Evolutionary conservation across 306 rosid species (phyloP).

Genomic region (Cicer pinnatifidum): DNA sequence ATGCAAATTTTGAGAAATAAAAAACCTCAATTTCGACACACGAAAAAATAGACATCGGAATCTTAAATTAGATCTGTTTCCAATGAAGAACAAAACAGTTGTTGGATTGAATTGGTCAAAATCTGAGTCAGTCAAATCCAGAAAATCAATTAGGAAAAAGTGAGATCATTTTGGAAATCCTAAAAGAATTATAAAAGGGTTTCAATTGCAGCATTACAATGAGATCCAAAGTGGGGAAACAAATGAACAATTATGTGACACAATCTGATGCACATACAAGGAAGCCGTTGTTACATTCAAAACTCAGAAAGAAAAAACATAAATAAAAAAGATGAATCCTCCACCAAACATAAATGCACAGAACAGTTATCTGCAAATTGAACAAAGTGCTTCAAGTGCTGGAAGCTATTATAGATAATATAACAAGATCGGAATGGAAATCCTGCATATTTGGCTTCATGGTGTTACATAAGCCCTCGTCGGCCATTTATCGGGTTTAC

Average conservation of each 20-base stretch:
- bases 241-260: slow-evolving; percentile 10
- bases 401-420: slow-evolving; percentile 26
- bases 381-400: slow-evolving; percentile 36
- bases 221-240: not conserved
- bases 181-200: not conserved
- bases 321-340: slow-evolving; percentile 5
- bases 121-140: not conserved
- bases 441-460: slow-evolving; percentile 44
- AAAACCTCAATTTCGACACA: not conserved
- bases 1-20: not conserved
- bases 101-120: too few relatives aligned
- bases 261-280: slow-evolving; percentile 26
- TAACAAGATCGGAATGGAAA: slow-evolving; percentile 43
- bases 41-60: not conserved
- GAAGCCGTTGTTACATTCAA: slow-evolving; percentile 26
- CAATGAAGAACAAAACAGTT: too few relatives aligned
- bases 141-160: not conserved
- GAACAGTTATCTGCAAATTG: slow-evolving; percentile 4
- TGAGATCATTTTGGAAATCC: slow-evolving; percentile 2
- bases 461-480: slow-evolving; percentile 39
- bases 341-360: slow-evolving; percentile 25
- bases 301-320: not conserved
- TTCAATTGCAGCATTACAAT: not conserved
- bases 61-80: slow-evolving; percentile 4
- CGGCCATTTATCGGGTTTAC: slow-evolving; percentile 41